Evolutionary conservation across 2,329 filamentous ascomycete genomes (phyloP), one percentile per base, ranked within the genome.

Genomic region (Fusarium secorum): DNA sequence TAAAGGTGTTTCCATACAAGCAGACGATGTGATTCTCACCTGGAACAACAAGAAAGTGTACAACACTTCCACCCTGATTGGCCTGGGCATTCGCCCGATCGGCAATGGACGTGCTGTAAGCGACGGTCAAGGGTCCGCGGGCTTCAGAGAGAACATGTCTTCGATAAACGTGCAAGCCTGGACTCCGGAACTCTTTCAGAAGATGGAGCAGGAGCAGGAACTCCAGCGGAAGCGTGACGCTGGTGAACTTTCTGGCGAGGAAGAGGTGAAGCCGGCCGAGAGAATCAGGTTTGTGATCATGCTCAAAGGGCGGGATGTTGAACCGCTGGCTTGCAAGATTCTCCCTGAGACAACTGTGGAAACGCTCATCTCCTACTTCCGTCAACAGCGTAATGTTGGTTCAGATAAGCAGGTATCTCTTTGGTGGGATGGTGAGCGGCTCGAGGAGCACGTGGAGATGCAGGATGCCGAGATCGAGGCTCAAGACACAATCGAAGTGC

Each of bases 11-110:
- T 85, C 11, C 70, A 79, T 5, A 35, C 22, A 56, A 72, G 78
- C 5, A 22, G 82, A 86, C 5, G 82, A 84, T 2, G 83, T 97
- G 22, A 91, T 96, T 74, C 85, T 98, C 60, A 96, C 93, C 0
- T 97, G 93, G 91, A 90, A 90, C 69, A 87, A 88, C 30, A 88
- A 88, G 63, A 88, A 89, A 64, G 81, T 97, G 6, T 97, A 92
- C 77, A 89, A 92, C 70, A 87, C 88, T n/a, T 93, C 92, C 9
- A 95, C 91, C 3, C 90, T 93, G 64, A 85, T 85, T 57, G 90
- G 87, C 51, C 82, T 97, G 11, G 90, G 90, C 11, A 86, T 96
- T 48, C 77, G 81, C 13, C 82, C 84, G 0, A 79, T 81, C 15
- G 76, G 68, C 10, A 75, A 76, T 17, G 79, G 85, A 9, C 85